Evolutionary conservation across 2,329 filamentous ascomycete genomes (phyloP), one percentile per base, ranked within the genome.

Genomic region (Exserohilum turcica): DNA sequence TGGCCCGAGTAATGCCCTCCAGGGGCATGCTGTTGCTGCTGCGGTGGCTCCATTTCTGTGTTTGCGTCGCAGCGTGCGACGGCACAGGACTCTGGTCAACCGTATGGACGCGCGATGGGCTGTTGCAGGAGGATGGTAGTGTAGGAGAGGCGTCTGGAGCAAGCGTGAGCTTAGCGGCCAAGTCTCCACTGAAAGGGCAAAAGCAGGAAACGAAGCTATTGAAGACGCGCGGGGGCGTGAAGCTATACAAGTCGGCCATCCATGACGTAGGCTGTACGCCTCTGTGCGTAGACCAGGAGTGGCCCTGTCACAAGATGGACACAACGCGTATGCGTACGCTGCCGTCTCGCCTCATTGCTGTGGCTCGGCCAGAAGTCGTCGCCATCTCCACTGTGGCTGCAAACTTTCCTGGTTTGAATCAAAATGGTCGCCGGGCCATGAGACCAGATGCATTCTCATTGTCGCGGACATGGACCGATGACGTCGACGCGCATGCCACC

Each of bases 1-100:
- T 76, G 76, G 45, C 88, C 91, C 27, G 90, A 93, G 79, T 95
- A 97, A 72, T 92, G 88, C 66, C 77, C 78, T 5, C 89, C 86
- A 16, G 82, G 82, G 8, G 74, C 74, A 43, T 69, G 61, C 56
- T 78, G 79, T 62, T 80, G 72, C 52, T 77, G 79, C 60, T 76
- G 72, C 47, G 79, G 72, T 56, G 76, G 73, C 79, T 40, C 48
- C 49, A 54, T 52, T 43, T 45, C 33, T 35, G 40, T 33, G 39
- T 37, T 32, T 28, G 47, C 36, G 38, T 40, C 24, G 15, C 38
- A 16, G 19, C 43, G 33, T 28, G 43, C 36, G 42, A 37, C 38
- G 29, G 42, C 47, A 36, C 35, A 51, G n/a, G 47, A 35, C 19
- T 40, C 35, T 49, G n/a, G 47, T 37, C 19, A 40, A 27, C 42